Base-by-base conservation (phyloP, 2,329 filamentous ascomycete genomes). In the Alternaria brassicae region DNA sequence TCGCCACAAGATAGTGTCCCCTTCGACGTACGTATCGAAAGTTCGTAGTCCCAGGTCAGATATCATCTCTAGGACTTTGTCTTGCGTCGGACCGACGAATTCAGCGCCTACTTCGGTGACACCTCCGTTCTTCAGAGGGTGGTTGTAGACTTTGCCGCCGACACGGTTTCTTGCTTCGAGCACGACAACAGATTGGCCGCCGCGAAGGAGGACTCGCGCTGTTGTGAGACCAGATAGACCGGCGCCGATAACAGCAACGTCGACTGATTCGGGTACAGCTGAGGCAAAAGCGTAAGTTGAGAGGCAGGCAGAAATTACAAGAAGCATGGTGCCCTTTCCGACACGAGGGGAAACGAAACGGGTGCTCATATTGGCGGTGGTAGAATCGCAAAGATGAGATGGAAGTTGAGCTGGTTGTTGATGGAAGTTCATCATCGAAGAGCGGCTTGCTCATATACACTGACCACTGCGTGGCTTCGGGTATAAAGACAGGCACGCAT, bases 111-210 rank as follows among this genome's bases (percentile, higher is more conserved):
- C 63, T 58, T 72, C 67, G 1, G 66, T 68, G 39, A 68, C 54
- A 13, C 61, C 63, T 2, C 69, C 66, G 47, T 68, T 69, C n/a
- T 56, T 54, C 21, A 70, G 47, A 21, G 50, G 58, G 9, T 56
- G 23, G 27, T 68, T 71, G 21, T 58, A 83, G 0, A 81, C 84
- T 70, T 86, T 86, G 6, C 84, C 84, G 0, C 84, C 84, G 0
- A 85, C 81, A 0, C 82, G 78, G 39, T 83, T 77, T 4, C 80
- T 75, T 1, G 83, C 83, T 62, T 86, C 84, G 1, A 86, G 71
- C 0, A 86, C 76, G 0, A 81, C 56, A n/a, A 76, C 73, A 0
- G 77, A 77, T 5, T 82, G 67, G 1, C 80, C 80, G 0, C 76
- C 75, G 1, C 68, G 50, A 4, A 77, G 67, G 3, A 82, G 9